Conservation (phyloP, 441 rosid genomes). For the Gossypium schwendimanii region DNA sequence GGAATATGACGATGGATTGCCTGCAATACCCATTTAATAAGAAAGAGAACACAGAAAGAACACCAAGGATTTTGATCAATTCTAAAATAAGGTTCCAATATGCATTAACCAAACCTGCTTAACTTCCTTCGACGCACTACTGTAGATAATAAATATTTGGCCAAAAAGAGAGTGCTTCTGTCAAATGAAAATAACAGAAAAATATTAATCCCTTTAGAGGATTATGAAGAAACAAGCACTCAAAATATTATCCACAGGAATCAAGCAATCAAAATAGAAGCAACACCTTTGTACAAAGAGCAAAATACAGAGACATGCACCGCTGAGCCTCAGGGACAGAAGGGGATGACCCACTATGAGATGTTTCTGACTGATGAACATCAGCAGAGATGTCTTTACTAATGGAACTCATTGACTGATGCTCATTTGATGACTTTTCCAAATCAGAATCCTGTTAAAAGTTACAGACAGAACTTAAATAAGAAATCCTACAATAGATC, state of each 20-base stretch:
- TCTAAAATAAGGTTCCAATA: constrained; percentile 13
- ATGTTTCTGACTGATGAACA: constrained; percentile 34
- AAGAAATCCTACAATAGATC: background rate
- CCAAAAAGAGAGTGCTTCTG: constrained; percentile 95
- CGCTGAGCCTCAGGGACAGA: constrained; percentile 73
- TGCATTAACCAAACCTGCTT: constrained; percentile 59
- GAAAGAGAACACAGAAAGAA: constrained; percentile 16
- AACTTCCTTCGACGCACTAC: constrained; percentile 56
- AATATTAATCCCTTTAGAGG: constrained; percentile 9
- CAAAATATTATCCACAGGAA: constrained; percentile 9
- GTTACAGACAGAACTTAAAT: constrained; percentile 7
- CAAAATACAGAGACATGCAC: constrained; percentile 91
- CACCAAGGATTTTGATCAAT: constrained; percentile 9
- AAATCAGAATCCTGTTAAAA: constrained; percentile 45
- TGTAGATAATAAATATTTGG: constrained; percentile 64
- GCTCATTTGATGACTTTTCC: constrained; percentile 46
- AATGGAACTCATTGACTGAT: constrained; percentile 26
- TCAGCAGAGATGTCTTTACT: constrained; percentile 47
- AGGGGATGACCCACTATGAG: constrained; percentile 32
- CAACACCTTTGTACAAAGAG: constrained; percentile 92
- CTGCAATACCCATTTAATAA: constrained; percentile 42
- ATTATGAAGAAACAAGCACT: constrained; percentile 15
- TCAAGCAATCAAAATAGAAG: constrained; percentile 18
- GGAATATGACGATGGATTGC: constrained; percentile 91
- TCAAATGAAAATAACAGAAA: constrained; percentile 22